phyloP scores from a whole-genome alignment of 176 grass and related monocot species.

The Elaeis guineensis region DNA sequence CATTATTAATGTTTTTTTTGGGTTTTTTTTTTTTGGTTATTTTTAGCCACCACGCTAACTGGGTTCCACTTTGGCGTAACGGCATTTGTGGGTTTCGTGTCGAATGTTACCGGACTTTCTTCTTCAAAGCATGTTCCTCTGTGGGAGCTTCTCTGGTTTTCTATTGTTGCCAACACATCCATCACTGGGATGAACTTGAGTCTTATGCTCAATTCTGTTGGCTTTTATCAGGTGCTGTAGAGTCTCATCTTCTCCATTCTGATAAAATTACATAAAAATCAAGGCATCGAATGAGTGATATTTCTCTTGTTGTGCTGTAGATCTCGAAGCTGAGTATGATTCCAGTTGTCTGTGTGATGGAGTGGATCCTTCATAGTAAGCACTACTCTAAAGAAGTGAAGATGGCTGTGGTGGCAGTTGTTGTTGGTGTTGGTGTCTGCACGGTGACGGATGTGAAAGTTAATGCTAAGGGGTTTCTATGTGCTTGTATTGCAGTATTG shows the following conservation, averaged over 20 bases:
- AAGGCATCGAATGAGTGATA: no score
- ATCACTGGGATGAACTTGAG: slow-evolving; percentile 12
- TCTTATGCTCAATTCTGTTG: slow-evolving; percentile 16
- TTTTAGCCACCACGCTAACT: slow-evolving; percentile 5
- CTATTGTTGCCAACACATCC: slow-evolving; percentile 14
- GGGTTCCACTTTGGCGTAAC: slow-evolving; percentile 8
- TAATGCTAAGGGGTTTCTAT: slow-evolving; percentile 42
- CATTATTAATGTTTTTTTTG: no score
- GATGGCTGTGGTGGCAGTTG: slow-evolving; percentile 33
- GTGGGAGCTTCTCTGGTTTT: slow-evolving; percentile 18
- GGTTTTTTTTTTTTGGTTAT: neutral
- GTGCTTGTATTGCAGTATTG: slow-evolving; percentile 38
- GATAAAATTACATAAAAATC: no score
- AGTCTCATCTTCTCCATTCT: no score
- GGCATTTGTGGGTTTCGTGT: neutral
- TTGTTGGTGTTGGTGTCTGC: slow-evolving; percentile 37
- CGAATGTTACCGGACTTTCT: slow-evolving; percentile 1
- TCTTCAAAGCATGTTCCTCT: slow-evolving; percentile 3
- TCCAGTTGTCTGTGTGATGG: slow-evolving; percentile 46
- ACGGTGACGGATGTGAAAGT: slow-evolving; percentile 40
- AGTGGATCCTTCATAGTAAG: slow-evolving; percentile 42
- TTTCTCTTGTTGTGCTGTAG: slow-evolving; percentile 11
- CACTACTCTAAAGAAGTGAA: slow-evolving; percentile 39
- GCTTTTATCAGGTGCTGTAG: slow-evolving; percentile 12
- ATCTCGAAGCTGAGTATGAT: slow-evolving; percentile 55